Base-by-base conservation (phyloP, 331 rosid genomes). In the Spiraea crenata region DNA sequence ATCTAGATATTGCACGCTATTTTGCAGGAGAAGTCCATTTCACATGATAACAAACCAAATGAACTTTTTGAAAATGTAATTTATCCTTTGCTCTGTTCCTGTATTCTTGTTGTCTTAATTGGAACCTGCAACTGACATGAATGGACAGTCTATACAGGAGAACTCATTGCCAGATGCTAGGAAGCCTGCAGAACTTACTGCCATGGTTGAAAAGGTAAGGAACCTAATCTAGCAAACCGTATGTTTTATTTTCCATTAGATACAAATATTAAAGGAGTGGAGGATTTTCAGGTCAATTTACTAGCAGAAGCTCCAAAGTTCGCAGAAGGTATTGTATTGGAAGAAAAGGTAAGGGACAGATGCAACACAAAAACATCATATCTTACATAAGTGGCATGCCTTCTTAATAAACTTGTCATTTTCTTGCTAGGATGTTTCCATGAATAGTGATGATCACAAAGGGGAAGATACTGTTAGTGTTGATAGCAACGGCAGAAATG, bases 191-290 rank as follows among this genome's bases (percentile, higher is more conserved):
- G 71, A 71, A 54, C 62, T 77, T 61, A 64, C 76, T 60, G 58
- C 81, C 58, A 51, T 44, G 61, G 34, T 55, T 51, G 82, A 79
- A 78, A 84, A 74, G 84, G 90, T 83, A 73, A 39, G 15, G 17
- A 6, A 51, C 11, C 11, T 35, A 16, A 11, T 67, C 14, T 37
- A 59, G 8, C 16, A 25, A 42, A 20, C 45, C 61, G 4, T 14
- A 4, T 3, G 11, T 59, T 48, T 13, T 42, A 10, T 35, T 50
- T 49, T 7, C 34, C 10, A n/a, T 37, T 17, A n/a, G 49, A n/a
- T 38, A 17, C 12, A 17, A 37, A 3, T 51, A 37, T 55, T 67
- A n/a, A 67, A 39, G 49, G 17, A 50, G n/a, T 67, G 46, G 38
- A 9, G 55, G 72, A 1, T 61, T 25, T 65, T 73, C 78, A 83